These are phyloP conservation scores for Garcia nutans DNA, from an alignment of 345 rosid species.

Conservation along the genomic window DNA sequence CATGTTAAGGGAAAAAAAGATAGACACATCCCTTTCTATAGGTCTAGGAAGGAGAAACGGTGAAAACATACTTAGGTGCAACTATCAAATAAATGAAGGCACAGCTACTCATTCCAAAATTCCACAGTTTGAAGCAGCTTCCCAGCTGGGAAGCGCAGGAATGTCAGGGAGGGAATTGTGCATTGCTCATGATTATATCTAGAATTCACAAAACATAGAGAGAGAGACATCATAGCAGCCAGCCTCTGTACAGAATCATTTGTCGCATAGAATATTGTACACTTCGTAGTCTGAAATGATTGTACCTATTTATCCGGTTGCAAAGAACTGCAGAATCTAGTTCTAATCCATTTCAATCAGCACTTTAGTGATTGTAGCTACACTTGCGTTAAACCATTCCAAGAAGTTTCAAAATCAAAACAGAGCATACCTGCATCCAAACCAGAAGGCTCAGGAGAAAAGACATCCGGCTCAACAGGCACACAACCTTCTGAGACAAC, in stretches of 20 bases:
- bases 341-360: slow-evolving; percentile 9
- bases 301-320: slow-evolving; percentile 7
- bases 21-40: too few relatives aligned
- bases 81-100: background rate
- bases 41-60: too few relatives aligned
- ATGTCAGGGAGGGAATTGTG: too few relatives aligned
- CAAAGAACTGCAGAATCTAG: slow-evolving; percentile 1
- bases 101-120: background rate
- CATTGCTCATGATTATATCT: background rate
- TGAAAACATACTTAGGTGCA: too few relatives aligned
- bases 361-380: slow-evolving; percentile 20
- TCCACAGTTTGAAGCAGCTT: background rate
- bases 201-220: slow-evolving; percentile 8
- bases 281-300: slow-evolving; percentile 4
- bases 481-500: slow-evolving; percentile 19
- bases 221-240: background rate
- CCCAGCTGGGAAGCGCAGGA: background rate
- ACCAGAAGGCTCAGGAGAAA: slow-evolving; percentile 26
- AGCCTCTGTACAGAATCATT: slow-evolving; percentile 31
- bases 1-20: too few relatives aligned
- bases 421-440: slow-evolving; percentile 40
- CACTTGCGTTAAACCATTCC: slow-evolving; percentile 31
- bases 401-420: slow-evolving; percentile 43
- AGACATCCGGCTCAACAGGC: slow-evolving; percentile 16
- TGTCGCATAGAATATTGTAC: slow-evolving; percentile 13